Base-by-base conservation (phyloP, 345 rosid species). In the Brassica nigra region DNA sequence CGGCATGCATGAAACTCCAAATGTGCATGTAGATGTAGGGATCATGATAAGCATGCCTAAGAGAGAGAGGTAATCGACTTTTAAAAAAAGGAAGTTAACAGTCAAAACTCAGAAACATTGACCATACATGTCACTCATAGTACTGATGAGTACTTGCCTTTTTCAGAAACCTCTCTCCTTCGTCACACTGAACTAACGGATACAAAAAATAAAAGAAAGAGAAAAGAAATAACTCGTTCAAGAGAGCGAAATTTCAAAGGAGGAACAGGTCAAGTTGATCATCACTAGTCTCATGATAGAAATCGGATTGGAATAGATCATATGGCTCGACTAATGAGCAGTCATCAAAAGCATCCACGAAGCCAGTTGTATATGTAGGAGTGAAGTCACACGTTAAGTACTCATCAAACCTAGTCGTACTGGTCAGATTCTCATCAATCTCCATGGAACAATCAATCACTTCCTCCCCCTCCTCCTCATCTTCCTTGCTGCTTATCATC, bases 391-490 rank as follows among this genome's bases (percentile, higher is more conserved):
- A 59, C 71, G 6, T 18, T 4, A 77, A 49, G 16, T 14, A 16
- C 34, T 71, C 62, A 55, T 30, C 52, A 16, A 54, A 54, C 9
- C 27, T 28, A 10, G 62, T 57, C 55, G 27, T 8, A 30, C 16
- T 57, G 16, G 55, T 27, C 62, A 30, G 52, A 11, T 71, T 78
- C 68, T 42, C 62, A 39, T 78, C 81, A 18, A 65, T 55, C 34
- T 78, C 81, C 74, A 59, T 79, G 37, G 49, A 44, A 77, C 70
- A 62, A 70, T 20, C 74, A 59, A 18, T 76, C 67, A 28, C 34
- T 29, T 47, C 20, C 18, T 64, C 66, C 9, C 14, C 70, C 44
- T 54, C 9, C 54, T 44, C 54, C 58, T 52, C 47, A 39, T 39
- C 70, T 62, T 70, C 67, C 16, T 65, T 65, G 67, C 14, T 63